A percentile compares a stretch with the other conserved stretches of the same genome.
phyloP scores from a whole-genome alignment of 2,329 filamentous ascomycete species.

The Penicillium psychrosexuale region DNA sequence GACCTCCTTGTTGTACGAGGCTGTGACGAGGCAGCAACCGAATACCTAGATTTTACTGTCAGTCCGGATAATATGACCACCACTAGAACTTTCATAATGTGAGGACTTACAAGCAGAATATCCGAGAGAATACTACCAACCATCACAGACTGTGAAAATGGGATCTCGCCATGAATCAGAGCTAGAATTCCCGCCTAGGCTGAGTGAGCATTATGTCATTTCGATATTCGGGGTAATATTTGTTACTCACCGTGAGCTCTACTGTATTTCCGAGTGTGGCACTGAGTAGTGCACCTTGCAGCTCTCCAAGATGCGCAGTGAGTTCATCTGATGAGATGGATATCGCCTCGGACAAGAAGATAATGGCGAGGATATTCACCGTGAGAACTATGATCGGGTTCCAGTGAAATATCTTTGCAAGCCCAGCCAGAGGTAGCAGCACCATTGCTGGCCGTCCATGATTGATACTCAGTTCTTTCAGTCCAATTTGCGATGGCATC shows the following conservation, averaged over 20 bases:
- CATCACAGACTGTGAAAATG: slow-evolving; percentile 89
- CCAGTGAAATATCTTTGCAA: slow-evolving; percentile 11
- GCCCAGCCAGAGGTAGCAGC: slow-evolving; percentile 5
- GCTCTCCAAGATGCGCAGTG: slow-evolving; percentile 6
- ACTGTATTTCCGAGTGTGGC: slow-evolving; percentile 14
- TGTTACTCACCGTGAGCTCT: slow-evolving; percentile 9
- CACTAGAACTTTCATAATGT: not conserved
- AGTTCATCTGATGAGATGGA: slow-evolving; percentile 10
- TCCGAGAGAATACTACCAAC: slow-evolving; percentile 87
- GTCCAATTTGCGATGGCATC: not conserved
- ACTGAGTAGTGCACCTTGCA: slow-evolving; percentile 13
- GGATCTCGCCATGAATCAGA: slow-evolving; percentile 72
- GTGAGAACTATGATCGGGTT: slow-evolving; percentile 7
- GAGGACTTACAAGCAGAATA: slow-evolving; percentile 61
- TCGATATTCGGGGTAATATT: not conserved
- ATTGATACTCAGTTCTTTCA: not conserved
- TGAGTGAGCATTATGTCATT: not conserved
- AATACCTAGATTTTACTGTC: slow-evolving; percentile 45
- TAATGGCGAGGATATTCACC: slow-evolving; percentile 10
- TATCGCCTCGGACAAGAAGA: slow-evolving; percentile 10
- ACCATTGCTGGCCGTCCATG: slow-evolving; percentile 2
- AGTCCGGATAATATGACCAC: not conserved
- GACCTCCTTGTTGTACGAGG: slow-evolving; percentile 63
- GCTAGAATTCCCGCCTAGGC: slow-evolving; percentile 72
- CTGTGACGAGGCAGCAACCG: slow-evolving; percentile 69